Percentiles rank a stretch among this genome's conserved stretches.
These are phyloP conservation scores for Phialophora expanda DNA, from an alignment of 2,329 filamentous ascomycete genomes.

Conservation along the genomic window DNA sequence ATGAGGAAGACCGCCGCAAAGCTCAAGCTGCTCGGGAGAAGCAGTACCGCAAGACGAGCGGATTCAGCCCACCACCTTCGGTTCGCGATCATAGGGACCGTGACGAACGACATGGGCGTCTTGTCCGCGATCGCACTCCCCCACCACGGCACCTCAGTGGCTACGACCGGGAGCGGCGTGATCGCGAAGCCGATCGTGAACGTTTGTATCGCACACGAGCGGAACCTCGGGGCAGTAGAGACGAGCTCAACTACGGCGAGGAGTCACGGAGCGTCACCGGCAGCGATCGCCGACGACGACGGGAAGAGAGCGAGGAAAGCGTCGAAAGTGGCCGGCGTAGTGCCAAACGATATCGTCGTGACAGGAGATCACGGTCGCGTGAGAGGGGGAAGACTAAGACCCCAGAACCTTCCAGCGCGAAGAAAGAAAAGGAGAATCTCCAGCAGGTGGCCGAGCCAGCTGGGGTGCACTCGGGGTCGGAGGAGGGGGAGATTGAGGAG, in stretches of 20 bases:
- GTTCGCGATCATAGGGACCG: constrained; percentile 47
- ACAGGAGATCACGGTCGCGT: constrained; percentile 47
- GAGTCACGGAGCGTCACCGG: constrained; percentile 62
- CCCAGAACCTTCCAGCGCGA: constrained; percentile 41
- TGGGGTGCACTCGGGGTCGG: constrained; percentile 80
- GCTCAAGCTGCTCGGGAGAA: constrained; percentile 93
- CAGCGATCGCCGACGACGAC: constrained; percentile 71
- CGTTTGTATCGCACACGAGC: constrained; percentile 81
- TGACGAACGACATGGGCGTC: constrained; percentile 43
- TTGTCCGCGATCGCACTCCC: constrained; percentile 46
- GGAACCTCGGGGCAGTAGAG: constrained; percentile 77
- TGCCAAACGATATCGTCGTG: constrained; percentile 62
- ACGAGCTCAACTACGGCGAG: constrained; percentile 91
- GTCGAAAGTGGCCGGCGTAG: constrained; percentile 58
- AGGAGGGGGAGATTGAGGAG: constrained; percentile 98
- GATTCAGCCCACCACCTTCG: constrained; percentile 58
- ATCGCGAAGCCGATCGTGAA: constrained; percentile 89
- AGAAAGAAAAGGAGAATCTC: constrained; percentile 38
- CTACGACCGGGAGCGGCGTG: constrained; percentile 84
- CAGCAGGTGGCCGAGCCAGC: constrained; percentile 58
- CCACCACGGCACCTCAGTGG: constrained; percentile 43
- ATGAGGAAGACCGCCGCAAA: constrained; percentile 92
- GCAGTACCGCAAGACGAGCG: constrained; percentile 83
- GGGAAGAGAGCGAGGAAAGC: constrained; percentile 73
- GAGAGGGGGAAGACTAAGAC: constrained; percentile 65